Evolutionary conservation across 768 basidiomycete genomes (phyloP).

Genomic region (Boletellus ananas): DNA sequence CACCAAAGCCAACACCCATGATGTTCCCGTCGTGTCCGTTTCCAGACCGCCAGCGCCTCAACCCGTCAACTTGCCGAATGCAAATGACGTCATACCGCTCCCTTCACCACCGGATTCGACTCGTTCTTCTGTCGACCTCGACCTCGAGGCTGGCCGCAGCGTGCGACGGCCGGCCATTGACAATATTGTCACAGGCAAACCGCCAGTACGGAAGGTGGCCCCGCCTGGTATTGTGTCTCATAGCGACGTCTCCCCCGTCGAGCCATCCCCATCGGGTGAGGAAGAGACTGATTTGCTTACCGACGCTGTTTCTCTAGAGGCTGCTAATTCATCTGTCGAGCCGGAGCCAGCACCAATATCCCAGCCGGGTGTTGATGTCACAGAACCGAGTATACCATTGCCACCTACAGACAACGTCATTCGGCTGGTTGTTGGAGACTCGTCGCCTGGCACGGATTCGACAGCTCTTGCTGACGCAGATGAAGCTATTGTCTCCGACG

Average conservation of each 20-base stretch:
- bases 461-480: slow-evolving; percentile 33
- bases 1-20: slow-evolving; percentile 16
- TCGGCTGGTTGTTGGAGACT: slow-evolving; percentile 53
- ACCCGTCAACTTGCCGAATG: slow-evolving; percentile 67
- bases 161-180: slow-evolving; percentile 32
- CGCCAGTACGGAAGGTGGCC: slow-evolving; percentile 8
- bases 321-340: slow-evolving; percentile 24
- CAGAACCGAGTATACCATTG: slow-evolving; percentile 7
- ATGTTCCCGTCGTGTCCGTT: slow-evolving; percentile 55
- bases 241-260: slow-evolving; percentile 5
- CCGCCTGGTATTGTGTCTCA: slow-evolving; percentile 9
- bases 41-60: slow-evolving; percentile 69
- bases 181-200: slow-evolving; percentile 13
- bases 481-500: slow-evolving; percentile 33
- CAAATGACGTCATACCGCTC: slow-evolving; percentile 49
- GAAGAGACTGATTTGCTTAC: slow-evolving; percentile 50
- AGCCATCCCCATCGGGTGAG: slow-evolving; percentile 20
- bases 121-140: slow-evolving; percentile 33
- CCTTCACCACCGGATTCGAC: slow-evolving; percentile 45
- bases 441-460: slow-evolving; percentile 31
- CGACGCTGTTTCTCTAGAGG: slow-evolving; percentile 38
- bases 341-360: slow-evolving; percentile 5
- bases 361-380: slow-evolving; percentile 1
- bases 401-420: slow-evolving; percentile 38
- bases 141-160: slow-evolving; percentile 40